Evolutionary conservation across 2,329 filamentous ascomycete species (phyloP).

Genomic region (Nigrospora oryzae): DNA sequence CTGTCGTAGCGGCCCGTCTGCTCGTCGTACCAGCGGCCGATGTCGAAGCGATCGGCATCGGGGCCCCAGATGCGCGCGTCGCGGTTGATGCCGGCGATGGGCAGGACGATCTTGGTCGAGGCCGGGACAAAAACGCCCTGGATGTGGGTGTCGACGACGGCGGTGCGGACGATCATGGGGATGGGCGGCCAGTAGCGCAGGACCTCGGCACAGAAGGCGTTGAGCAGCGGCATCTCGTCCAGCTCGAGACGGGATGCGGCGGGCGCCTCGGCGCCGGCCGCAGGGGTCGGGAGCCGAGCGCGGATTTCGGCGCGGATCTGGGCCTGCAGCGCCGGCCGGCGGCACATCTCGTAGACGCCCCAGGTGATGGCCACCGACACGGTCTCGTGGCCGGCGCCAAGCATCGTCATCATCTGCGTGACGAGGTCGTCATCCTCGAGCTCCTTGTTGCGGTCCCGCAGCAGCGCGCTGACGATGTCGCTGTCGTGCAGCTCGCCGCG

Average conservation of each 20-base stretch:
- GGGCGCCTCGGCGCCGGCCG: constrained; percentile 1
- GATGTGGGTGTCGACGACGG: constrained; percentile 27
- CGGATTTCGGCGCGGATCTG: constrained; percentile 7
- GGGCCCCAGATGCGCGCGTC: constrained; percentile 51
- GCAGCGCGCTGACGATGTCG: constrained; percentile 5
- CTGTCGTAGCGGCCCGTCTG: constrained; percentile 2
- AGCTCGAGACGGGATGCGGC: constrained; percentile 2
- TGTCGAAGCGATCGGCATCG: constrained; percentile 51
- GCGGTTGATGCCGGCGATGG: constrained; percentile 57
- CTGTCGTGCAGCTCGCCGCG: constrained; percentile 4
- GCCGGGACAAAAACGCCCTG: constrained; percentile 49
- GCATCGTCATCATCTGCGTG: constrained; percentile 9
- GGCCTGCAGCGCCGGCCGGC: constrained; percentile 5
- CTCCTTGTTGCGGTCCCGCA: constrained; percentile 5
- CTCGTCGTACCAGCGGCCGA: constrained; percentile 46
- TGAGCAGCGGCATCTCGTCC: constrained; percentile 7
- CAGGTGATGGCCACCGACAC: constrained; percentile 9
- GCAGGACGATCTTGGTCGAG: constrained; percentile 51
- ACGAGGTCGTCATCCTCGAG: constrained; percentile 7
- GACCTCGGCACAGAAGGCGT: constrained; percentile 8
- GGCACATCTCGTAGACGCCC: constrained; percentile 8
- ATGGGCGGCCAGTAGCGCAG: constrained; percentile 11
- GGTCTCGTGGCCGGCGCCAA: constrained; percentile 10
- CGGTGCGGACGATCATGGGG: constrained; percentile 6
- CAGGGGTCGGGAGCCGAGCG: constrained; percentile 7